These are phyloP conservation scores for Cystobasidiaceae sp. DNA, from an alignment of 1,284 basidiomycete species.

Conservation along the genomic window DNA sequence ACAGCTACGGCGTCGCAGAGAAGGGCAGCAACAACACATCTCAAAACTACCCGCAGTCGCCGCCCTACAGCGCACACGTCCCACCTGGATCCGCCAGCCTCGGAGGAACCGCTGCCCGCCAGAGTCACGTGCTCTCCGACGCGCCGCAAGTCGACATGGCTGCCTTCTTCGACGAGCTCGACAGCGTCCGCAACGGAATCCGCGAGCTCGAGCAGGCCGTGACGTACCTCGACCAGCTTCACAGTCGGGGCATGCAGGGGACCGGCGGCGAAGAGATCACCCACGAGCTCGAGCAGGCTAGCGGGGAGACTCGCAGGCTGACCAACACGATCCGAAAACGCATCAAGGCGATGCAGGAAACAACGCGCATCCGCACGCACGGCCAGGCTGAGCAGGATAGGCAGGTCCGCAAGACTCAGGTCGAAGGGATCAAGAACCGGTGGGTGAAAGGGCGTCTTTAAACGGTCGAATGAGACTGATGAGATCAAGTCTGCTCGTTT, in stretches of 20 bases:
- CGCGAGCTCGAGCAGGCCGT: slow-evolving; percentile 35
- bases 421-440: slow-evolving; percentile 37
- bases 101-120: background rate
- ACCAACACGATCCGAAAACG: slow-evolving; percentile 36
- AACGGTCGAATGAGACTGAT: no score
- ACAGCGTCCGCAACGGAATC: slow-evolving; percentile 33
- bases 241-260: slow-evolving; percentile 34
- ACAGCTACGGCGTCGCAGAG: background rate
- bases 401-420: slow-evolving; percentile 47
- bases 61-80: background rate
- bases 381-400: slow-evolving; percentile 41
- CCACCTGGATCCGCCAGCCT: background rate
- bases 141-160: slow-evolving; percentile 21
- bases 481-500: no score
- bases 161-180: slow-evolving; percentile 33
- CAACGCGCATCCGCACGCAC: slow-evolving; percentile 37
- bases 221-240: slow-evolving; percentile 34
- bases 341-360: slow-evolving; percentile 36
- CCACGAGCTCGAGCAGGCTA: slow-evolving; percentile 28
- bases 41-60: background rate
- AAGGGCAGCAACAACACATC: background rate
- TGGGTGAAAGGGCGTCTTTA: no score
- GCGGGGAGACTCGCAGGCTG: slow-evolving; percentile 30
- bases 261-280: slow-evolving; percentile 32
- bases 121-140: slow-evolving; percentile 5